Evolutionary conservation across 2,329 filamentous ascomycete genomes (phyloP).

Genomic region (Fusarium lyarnte): DNA sequence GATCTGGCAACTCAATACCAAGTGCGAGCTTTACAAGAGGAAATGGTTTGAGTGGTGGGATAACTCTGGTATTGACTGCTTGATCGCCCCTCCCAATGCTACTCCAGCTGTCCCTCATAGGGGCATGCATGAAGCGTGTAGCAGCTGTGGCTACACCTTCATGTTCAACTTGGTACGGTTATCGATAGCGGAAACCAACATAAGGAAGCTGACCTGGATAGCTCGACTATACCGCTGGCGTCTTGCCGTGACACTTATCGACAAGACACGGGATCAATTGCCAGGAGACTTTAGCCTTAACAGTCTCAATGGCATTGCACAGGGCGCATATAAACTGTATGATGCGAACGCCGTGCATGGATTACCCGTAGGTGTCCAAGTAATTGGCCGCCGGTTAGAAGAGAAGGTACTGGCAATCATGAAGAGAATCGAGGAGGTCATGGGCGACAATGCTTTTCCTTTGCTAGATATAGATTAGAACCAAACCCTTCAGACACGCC

Average conservation of each 20-base stretch:
- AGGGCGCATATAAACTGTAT: conserved; percentile 87
- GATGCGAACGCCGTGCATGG: conserved; percentile 86
- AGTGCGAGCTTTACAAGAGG: conserved; percentile 80
- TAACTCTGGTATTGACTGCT: conserved; percentile 74
- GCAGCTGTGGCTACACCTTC: conserved; percentile 92
- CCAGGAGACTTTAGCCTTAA: conserved; percentile 68
- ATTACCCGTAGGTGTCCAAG: conserved; percentile 85
- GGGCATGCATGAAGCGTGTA: conserved; percentile 85
- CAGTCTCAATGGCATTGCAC: conserved; percentile 80
- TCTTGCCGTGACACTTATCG: conserved; percentile 86
- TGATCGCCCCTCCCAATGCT: conserved; percentile 87
- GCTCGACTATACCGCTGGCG: conserved; percentile 86
- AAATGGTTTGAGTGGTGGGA: conserved; percentile 91
- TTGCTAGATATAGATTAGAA: conserved; percentile 59
- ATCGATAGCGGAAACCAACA: neutral
- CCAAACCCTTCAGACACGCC: neutral
- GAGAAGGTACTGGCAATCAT: conserved; percentile 87
- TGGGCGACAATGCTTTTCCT: conserved; percentile 67
- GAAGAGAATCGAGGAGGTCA: conserved; percentile 78
- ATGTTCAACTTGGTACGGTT: conserved; percentile 82
- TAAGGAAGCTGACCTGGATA: conserved; percentile 45
- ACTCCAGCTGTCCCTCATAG: conserved; percentile 89
- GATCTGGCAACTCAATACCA: conserved; percentile 82
- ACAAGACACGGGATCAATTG: conserved; percentile 72
- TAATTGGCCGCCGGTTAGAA: conserved; percentile 81